Evolutionary conservation across 495 filamentous ascomycete species (phyloP), one percentile per base, ranked within the genome.

Genomic region (Xylaria bambusicola): DNA sequence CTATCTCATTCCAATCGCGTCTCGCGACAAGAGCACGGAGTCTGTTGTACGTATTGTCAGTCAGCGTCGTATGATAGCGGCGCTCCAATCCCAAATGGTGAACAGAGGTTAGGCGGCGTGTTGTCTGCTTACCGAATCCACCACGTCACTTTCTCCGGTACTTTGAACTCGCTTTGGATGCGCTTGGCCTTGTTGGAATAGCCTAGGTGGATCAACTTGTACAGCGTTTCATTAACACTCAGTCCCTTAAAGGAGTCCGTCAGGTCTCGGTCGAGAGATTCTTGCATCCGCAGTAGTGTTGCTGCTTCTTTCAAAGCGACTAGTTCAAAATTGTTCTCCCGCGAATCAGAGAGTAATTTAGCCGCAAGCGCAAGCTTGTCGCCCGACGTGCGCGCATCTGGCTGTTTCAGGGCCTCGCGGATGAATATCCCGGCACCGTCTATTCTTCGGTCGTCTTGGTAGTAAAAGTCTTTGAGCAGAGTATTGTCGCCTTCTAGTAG

Each of bases 401-500:
- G 77, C 66, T 90, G 85, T 6, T 78, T 71, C 6, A 96, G 73
- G 0, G 91, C 90, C 75, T 98, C 93, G 13, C 84, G 80, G 42
- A 98, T 70, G 44, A 98, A 88, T 6, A 97, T 85, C 59, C 92
- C 88, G 1, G 94, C 87, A 17, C 94, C 92, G 60, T 98, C 95
- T 21, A 91, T 76, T 0, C 92, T 88, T 6, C 93, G 88, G 72
- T 98, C 94, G 66, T 98, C 95, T 75, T 98, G 94, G 67, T 98
- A 98, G 75, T 93, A 98, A 23, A 98, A 80, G 70, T 98, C 94
- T 68, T 97, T 98, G 10, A 97, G 83, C 9, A 98, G 71, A 18
- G 95, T 88, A 3, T 80, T 81, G 65, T 97, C 94, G 49, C 91
- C 86, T 21, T 81, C 82, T 6, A 74, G 35, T 20, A 70, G 66